A percentile compares a stretch with the other conserved stretches of the same genome.
Evolutionary conservation across 208 protist genomes (phyloP).

Genomic region (Phytomonas francai): DNA sequence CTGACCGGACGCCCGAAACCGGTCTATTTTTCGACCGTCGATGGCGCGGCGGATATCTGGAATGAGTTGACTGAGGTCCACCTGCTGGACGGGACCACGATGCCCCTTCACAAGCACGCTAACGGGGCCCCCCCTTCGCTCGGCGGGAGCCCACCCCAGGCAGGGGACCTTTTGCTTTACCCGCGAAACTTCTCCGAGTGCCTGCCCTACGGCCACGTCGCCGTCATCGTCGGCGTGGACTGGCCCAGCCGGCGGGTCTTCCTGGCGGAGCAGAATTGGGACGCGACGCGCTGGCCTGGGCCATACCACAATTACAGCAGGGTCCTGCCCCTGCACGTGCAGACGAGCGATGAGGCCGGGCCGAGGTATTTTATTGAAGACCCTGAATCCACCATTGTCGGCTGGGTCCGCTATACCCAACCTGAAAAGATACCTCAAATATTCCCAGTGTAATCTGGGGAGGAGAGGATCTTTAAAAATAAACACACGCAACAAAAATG

Average conservation of each 20-base stretch:
- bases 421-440: too few relatives aligned
- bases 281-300: constrained; percentile 41
- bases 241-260: constrained; percentile 13
- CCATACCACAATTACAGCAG: constrained; percentile 68
- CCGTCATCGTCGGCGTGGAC: constrained; percentile 54
- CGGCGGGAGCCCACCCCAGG: constrained; percentile 26
- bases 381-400: constrained; percentile 14
- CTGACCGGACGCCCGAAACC: constrained; percentile 37
- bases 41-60: constrained; percentile 77
- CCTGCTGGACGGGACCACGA: constrained; percentile 28
- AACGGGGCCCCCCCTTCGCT: constrained; percentile 17
- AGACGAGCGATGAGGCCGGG: not conserved
- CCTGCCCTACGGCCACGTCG: constrained; percentile 61
- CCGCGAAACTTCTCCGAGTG: constrained; percentile 16
- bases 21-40: constrained; percentile 45
- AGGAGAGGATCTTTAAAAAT: not conserved
- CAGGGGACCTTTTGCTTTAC: constrained; percentile 71
- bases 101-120: constrained; percentile 38
- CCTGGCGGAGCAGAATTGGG: constrained; percentile 85
- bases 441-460: not conserved
- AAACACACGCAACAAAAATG: not conserved
- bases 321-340: constrained; percentile 13
- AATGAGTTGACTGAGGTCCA: constrained; percentile 12
- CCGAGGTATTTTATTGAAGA: constrained; percentile 22
- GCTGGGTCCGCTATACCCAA: constrained; percentile 30